Conservation (phyloP, 371 early-diverging fungal genomes). For the Apophysomyces trapeziformis region DNA sequence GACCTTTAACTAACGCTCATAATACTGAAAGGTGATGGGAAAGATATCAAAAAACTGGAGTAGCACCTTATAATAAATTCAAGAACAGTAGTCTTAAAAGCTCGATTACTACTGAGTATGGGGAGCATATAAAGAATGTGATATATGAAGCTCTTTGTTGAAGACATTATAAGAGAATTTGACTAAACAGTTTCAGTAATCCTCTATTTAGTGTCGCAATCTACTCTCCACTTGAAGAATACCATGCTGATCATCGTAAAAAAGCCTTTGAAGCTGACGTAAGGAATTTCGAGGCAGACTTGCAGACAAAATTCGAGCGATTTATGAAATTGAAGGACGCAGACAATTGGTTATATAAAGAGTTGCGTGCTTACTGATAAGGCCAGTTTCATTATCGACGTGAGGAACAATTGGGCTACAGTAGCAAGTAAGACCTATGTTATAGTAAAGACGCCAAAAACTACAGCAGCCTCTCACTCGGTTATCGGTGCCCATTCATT, state of each 20-base stretch:
- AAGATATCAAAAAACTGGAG: neutral
- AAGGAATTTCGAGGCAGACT: too few species aligned
- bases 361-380: constrained; percentile 8
- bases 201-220: neutral
- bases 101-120: neutral
- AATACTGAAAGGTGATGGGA: constrained; percentile 4
- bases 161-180: too few species aligned
- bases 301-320: too few species aligned
- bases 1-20: neutral
- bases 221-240: neutral
- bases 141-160: too few species aligned
- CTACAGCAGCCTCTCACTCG: neutral
- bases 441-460: neutral
- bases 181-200: too few species aligned
- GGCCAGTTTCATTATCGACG: constrained; percentile 10
- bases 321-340: constrained; percentile 13
- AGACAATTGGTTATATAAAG: neutral
- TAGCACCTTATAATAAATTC: neutral
- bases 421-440: neutral
- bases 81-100: constrained; percentile 13
- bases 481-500: constrained; percentile 6
- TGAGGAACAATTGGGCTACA: constrained; percentile 5
- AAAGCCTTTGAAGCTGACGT: too few species aligned
- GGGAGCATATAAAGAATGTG: too few species aligned
- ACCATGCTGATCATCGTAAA: too few species aligned